phyloP scores from a whole-genome alignment of 345 rosid genomes.

The Carallia pectinifolia region DNA sequence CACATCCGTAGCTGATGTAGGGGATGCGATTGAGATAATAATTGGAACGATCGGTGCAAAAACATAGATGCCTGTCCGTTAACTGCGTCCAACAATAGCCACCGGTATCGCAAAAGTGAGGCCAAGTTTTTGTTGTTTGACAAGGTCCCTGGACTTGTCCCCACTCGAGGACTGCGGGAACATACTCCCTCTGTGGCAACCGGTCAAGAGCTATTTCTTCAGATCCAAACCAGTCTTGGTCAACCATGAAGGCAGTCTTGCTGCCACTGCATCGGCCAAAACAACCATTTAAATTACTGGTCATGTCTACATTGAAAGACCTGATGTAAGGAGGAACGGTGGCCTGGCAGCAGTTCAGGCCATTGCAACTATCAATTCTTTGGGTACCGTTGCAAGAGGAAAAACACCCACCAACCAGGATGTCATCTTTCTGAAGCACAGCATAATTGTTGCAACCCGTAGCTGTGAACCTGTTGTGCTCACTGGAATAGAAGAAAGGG shows the following conservation, averaged over 20 bases:
- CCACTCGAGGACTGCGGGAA: neutral
- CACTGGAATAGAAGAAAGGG: neutral
- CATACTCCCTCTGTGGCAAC: neutral
- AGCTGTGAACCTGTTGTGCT: neutral
- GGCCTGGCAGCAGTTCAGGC: conserved; percentile 11
- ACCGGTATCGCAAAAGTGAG: neutral
- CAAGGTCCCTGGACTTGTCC: neutral
- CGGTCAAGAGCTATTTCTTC: neutral
- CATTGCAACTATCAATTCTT: neutral
- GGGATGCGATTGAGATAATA: neutral
- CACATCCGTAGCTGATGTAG: neutral
- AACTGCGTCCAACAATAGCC: neutral
- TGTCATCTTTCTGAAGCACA: neutral
- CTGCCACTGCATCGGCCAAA: neutral
- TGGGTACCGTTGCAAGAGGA: neutral
- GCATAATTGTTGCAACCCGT: conserved; percentile 15
- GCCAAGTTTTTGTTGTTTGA: neutral
- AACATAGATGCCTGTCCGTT: neutral
- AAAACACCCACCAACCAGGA: neutral
- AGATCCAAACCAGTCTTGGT: neutral
- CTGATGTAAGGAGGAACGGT: conserved; percentile 10
- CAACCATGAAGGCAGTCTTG: neutral
- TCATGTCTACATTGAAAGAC: neutral
- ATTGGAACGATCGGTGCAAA: neutral
- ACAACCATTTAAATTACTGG: neutral